These are phyloP conservation scores for Lachnellula subtilissima DNA, from an alignment of 2,329 filamentous ascomycete genomes.

Conservation along the genomic window DNA sequence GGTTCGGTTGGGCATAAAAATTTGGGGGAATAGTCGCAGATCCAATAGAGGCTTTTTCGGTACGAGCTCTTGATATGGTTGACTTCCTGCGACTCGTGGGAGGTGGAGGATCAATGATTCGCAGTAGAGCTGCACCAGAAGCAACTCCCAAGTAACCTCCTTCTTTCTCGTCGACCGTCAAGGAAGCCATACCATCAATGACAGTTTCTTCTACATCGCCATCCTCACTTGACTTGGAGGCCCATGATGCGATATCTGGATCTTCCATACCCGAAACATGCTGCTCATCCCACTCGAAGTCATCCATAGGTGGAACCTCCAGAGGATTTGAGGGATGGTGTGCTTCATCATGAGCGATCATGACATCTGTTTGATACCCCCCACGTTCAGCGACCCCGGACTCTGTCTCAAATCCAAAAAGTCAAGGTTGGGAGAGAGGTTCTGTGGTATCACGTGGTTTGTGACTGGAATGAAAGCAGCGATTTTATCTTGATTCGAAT, in stretches of 20 bases:
- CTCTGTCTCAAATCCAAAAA: background rate
- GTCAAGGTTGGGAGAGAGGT: background rate
- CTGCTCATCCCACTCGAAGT: constrained; percentile 11
- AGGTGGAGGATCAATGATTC: constrained; percentile 8
- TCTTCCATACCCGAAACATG: constrained; percentile 3
- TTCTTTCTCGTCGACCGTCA: constrained; percentile 13
- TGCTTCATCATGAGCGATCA: background rate
- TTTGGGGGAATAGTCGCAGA: background rate
- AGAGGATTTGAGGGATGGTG: background rate
- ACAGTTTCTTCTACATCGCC: constrained; percentile 6
- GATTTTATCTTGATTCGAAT: background rate
- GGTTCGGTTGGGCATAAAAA: constrained; percentile 1
- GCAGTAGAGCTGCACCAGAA: constrained; percentile 14
- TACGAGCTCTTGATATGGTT: background rate
- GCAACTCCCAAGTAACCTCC: constrained; percentile 16
- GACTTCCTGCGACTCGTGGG: background rate
- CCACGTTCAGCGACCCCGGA: background rate
- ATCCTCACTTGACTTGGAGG: constrained; percentile 5
- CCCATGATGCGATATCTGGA: constrained; percentile 4
- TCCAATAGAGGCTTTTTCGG: background rate
- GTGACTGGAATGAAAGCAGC: background rate
- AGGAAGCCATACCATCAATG: constrained; percentile 19
- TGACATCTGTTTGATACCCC: background rate
- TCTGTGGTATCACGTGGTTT: background rate
- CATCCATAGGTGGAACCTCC: constrained; percentile 5